Conservation (phyloP, 2,329 filamentous ascomycete species). For the Sclerotinia nivalis region DNA sequence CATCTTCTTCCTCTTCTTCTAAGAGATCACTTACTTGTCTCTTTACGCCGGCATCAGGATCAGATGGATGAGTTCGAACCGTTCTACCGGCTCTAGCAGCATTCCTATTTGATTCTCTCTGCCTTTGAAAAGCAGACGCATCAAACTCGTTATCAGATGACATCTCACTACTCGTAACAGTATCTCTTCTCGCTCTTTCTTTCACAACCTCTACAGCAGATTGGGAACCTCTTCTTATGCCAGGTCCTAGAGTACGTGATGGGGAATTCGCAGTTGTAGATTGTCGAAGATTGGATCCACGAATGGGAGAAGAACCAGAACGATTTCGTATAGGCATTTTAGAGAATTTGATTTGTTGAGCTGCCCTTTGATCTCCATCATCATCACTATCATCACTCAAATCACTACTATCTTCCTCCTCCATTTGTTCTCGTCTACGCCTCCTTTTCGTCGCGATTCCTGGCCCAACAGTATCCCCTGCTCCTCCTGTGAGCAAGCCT, state of each 20-base stretch:
- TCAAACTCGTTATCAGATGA: slow-evolving; percentile 82
- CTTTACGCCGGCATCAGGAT: slow-evolving; percentile 44
- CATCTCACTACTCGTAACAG: slow-evolving; percentile 78
- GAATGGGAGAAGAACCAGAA: slow-evolving; percentile 84
- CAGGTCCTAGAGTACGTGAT: slow-evolving; percentile 45
- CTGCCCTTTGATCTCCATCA: slow-evolving; percentile 69
- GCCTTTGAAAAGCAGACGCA: slow-evolving; percentile 62
- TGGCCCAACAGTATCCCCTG: slow-evolving; percentile 67
- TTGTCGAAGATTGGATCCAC: slow-evolving; percentile 63
- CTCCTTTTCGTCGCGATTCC: slow-evolving; percentile 67
- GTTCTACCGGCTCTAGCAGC: slow-evolving; percentile 56
- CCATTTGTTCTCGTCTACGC: slow-evolving; percentile 67
- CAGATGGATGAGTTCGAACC: slow-evolving; percentile 55
- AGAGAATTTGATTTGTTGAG: slow-evolving; percentile 90
- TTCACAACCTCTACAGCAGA: slow-evolving; percentile 70
- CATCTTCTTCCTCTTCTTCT: slow-evolving; percentile 51
- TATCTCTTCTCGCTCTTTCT: slow-evolving; percentile 69
- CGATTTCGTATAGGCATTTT: slow-evolving; percentile 90
- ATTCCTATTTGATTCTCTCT: slow-evolving; percentile 61
- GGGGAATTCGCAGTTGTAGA: slow-evolving; percentile 76
- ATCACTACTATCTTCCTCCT: slow-evolving; percentile 81
- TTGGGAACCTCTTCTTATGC: slow-evolving; percentile 65
- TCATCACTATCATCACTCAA: slow-evolving; percentile 83
- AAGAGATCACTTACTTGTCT: slow-evolving; percentile 48
- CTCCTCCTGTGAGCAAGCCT: slow-evolving; percentile 65